phyloP scores from a whole-genome alignment of 345 rosid species.

The Laguncularia racemosa region DNA sequence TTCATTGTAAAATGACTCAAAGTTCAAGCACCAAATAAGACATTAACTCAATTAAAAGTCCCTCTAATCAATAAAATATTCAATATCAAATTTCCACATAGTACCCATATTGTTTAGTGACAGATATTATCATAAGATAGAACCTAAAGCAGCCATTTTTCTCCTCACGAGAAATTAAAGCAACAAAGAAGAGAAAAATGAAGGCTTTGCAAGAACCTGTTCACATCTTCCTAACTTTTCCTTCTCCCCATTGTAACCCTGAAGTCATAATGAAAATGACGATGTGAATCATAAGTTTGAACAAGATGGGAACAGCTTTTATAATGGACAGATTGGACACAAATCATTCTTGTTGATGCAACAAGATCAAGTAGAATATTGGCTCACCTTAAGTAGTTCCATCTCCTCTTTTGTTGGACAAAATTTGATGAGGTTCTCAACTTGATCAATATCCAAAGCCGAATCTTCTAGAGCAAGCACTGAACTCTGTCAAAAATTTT shows the following conservation, averaged over 20 bases:
- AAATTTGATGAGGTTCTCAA: constrained; percentile 82
- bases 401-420: constrained; percentile 93
- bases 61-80: background rate
- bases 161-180: background rate
- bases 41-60: background rate
- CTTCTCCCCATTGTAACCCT: constrained; percentile 83
- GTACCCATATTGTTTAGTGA: too few relatives aligned
- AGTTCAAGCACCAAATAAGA: too few relatives aligned
- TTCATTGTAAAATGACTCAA: too few relatives aligned
- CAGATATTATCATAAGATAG: background rate
- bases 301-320: background rate
- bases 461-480: constrained; percentile 81
- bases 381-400: constrained; percentile 69
- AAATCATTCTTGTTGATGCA: background rate
- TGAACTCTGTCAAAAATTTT: constrained; percentile 42
- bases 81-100: too few relatives aligned
- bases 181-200: background rate
- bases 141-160: background rate
- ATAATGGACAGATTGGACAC: background rate
- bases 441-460: constrained; percentile 76
- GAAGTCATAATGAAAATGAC: constrained; percentile 11
- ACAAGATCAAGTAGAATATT: background rate
- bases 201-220: constrained; percentile 38
- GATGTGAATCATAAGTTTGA: background rate
- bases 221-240: constrained; percentile 91